A percentile compares a stretch with the other conserved stretches of the same genome.
phyloP scores from a whole-genome alignment of 768 basidiomycete species.

The Hortiboletus campestris region DNA sequence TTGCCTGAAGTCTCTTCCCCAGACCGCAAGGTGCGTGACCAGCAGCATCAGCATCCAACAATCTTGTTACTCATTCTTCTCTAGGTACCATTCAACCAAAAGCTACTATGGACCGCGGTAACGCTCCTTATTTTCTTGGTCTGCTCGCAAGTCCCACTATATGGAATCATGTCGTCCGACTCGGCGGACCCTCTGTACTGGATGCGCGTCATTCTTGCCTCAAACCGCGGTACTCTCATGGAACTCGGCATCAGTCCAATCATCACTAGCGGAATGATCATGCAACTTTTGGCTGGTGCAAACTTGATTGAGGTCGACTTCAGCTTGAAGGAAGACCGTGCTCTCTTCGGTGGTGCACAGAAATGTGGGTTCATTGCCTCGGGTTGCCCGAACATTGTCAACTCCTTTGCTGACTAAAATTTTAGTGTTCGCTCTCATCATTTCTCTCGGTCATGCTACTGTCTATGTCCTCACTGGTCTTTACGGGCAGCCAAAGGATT shows the following conservation, averaged over 20 bases:
- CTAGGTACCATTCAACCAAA: slow-evolving; percentile 97
- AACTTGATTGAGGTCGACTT: slow-evolving; percentile 98
- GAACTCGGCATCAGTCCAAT: slow-evolving; percentile 98
- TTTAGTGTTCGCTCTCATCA: slow-evolving; percentile 93
- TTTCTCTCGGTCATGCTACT: slow-evolving; percentile 93
- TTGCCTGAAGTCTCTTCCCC: slow-evolving; percentile 97
- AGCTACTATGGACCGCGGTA: slow-evolving; percentile 97
- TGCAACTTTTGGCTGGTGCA: slow-evolving; percentile 97
- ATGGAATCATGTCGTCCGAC: slow-evolving; percentile 99
- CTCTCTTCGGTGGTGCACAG: slow-evolving; percentile 93
- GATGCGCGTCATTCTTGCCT: slow-evolving; percentile 99
- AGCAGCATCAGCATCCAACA: background rate
- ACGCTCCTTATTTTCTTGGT: slow-evolving; percentile 99
- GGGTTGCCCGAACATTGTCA: background rate
- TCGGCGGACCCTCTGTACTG: slow-evolving; percentile 98
- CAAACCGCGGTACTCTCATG: slow-evolving; percentile 98
- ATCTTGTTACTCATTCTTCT: slow-evolving; percentile 1
- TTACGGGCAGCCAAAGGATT: slow-evolving; percentile 89
- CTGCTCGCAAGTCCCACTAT: slow-evolving; percentile 98
- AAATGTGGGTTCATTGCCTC: slow-evolving; percentile 64
- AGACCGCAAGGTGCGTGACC: slow-evolving; percentile 79
- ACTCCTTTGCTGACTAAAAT: background rate
- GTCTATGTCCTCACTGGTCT: slow-evolving; percentile 97
- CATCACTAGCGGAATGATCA: slow-evolving; percentile 98
- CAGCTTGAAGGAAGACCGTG: slow-evolving; percentile 93